Base-by-base conservation (phyloP, 1,284 basidiomycete species). In the Trichosporon sp. region DNA sequence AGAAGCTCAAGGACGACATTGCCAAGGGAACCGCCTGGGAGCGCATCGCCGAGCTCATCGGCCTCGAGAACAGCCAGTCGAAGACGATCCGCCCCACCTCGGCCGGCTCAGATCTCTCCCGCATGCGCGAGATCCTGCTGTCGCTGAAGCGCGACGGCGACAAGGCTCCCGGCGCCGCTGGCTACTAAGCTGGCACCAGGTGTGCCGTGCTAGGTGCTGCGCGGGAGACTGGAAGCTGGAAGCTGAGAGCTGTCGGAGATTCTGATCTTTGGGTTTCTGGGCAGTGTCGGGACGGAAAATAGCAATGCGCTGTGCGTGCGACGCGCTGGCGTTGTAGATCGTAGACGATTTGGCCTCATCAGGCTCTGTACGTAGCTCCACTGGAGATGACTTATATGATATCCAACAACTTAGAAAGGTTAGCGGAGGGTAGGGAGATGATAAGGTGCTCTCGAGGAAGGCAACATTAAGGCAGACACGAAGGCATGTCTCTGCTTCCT, bases 11-110 rank as follows among this genome's bases (percentile, higher is more conserved):
- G 25, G 88, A 89, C 60, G 87, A 89, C 23, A 86, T 99, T 62
- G 89, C 92, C 0, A 85, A 87, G 65, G 96, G 95, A 34, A 97
- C 95, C 21, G 95, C 95, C 6, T 99, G 96, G 96, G 88, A 93
- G 71, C 88, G 95, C 29, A 95, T 99, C 74, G 89, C 89, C 75
- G 89, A 89, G 57, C 81, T 90, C 61, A 82, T 98, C 65, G 92
- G 95, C 69, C 84, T 99, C 49, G 88, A 97, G 80, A 97, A 98
- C 80, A 8, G 59, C 80, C 78, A 95, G 81, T 92, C 89, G 83
- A 99, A 98, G 84, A 98, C 95, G 0, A 86, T 94, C 72, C 89
- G 94, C 21, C 87, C 93, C 40, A 85, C 89, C 37, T 91, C 91
- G 16, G 82, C 91, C n/a, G 91, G 91, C 21, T 92, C 89, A 1